These are phyloP conservation scores for Themeda triandra DNA, from an alignment of 176 grass and related monocot species.

Conservation along the genomic window DNA sequence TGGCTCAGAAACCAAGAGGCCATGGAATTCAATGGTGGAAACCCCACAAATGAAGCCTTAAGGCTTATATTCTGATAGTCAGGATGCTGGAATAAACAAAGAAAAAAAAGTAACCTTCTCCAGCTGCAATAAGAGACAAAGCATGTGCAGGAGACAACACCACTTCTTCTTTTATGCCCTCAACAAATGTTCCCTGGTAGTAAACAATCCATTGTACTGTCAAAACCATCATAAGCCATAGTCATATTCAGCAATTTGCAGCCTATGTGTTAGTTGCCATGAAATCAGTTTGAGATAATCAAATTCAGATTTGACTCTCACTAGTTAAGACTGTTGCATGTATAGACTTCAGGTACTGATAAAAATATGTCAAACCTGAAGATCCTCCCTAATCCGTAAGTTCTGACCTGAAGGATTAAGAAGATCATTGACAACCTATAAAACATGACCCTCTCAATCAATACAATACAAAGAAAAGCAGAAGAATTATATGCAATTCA, in stretches of 20 bases:
- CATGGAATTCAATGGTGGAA: neutral
- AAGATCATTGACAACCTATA: constrained; percentile 81
- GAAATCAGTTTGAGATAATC: neutral
- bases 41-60: neutral
- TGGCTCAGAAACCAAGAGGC: neutral
- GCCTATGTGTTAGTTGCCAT: neutral
- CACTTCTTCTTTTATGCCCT: constrained; percentile 86
- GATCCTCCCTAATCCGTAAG: constrained; percentile 74
- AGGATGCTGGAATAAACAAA: constrained; percentile 2
- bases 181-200: constrained; percentile 56
- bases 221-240: neutral
- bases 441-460: constrained; percentile 23
- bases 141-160: constrained; percentile 81
- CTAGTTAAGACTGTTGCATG: neutral
- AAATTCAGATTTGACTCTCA: neutral
- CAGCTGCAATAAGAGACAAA: constrained; percentile 80
- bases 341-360: constrained; percentile 20
- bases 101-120: constrained; percentile 56
- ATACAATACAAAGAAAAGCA: neutral
- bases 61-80: constrained; percentile 5
- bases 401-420: constrained; percentile 84
- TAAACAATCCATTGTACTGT: neutral
- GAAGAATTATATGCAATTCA: neutral
- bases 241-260: neutral
- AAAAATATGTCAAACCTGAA: constrained; percentile 55